These are phyloP conservation scores for Macrolepiota fuliginosa DNA, from an alignment of 768 basidiomycete genomes.

Conservation along the genomic window DNA sequence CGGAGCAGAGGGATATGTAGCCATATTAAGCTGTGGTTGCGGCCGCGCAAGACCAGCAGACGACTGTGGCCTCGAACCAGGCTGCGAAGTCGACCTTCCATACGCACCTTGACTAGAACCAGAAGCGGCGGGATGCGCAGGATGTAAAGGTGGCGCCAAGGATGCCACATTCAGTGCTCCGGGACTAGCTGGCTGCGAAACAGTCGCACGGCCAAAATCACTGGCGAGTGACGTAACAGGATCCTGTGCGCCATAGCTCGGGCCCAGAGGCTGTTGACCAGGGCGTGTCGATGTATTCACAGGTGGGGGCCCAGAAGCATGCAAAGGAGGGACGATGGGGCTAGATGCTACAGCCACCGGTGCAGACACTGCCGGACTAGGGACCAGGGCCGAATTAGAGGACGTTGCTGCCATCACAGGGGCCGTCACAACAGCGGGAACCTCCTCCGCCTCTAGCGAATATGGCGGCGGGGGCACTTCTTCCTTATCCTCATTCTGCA, in stretches of 20 bases:
- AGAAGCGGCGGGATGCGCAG: constrained; percentile 26
- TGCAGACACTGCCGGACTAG: constrained; percentile 3
- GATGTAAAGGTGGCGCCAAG: constrained; percentile 34
- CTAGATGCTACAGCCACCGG: neutral
- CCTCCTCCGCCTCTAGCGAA: constrained; percentile 47
- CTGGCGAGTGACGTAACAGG: constrained; percentile 30
- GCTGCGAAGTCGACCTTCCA: neutral
- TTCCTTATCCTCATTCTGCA: constrained; percentile 42
- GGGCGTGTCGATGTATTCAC: constrained; percentile 1
- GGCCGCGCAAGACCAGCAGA: neutral
- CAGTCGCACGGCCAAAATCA: constrained; percentile 35
- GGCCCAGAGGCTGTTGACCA: neutral
- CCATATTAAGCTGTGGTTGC: neutral
- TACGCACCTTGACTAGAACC: neutral
- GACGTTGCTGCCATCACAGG: constrained; percentile 2
- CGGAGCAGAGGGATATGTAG: neutral
- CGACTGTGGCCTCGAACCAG: neutral
- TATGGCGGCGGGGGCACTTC: constrained; percentile 72
- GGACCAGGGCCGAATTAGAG: neutral
- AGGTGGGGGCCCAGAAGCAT: constrained; percentile 6
- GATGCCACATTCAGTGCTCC: neutral
- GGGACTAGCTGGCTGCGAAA: constrained; percentile 20
- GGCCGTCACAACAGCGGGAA: constrained; percentile 10
- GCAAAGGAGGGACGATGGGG: neutral
- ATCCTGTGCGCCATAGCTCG: neutral